phyloP scores from a whole-genome alignment of 805 yeast species.

The Myxozyma nipponensis region DNA sequence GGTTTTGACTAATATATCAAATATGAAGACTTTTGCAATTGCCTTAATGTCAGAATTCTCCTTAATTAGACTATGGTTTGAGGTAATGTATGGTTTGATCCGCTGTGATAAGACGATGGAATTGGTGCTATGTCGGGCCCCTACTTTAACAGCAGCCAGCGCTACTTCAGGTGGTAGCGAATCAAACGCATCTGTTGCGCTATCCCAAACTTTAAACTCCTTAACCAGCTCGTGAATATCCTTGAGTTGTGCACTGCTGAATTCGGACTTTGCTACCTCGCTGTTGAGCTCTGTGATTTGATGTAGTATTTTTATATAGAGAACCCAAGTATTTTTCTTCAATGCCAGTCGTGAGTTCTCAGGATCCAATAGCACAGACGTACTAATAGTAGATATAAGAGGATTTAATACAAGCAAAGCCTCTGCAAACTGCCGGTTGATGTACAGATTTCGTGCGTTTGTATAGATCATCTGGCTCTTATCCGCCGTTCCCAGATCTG shows the following conservation, averaged over 20 bases:
- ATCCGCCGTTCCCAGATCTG: too few relatives aligned
- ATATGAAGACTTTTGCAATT: too few relatives aligned
- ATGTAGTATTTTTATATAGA: slow-evolving; percentile 20
- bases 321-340: slow-evolving; percentile 12
- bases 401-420: slow-evolving; percentile 10
- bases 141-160: neutral
- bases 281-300: slow-evolving; percentile 7
- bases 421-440: slow-evolving; percentile 20
- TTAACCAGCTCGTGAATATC: neutral
- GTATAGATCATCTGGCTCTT: slow-evolving; percentile 4
- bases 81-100: neutral
- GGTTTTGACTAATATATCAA: slow-evolving; percentile 15
- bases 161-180: neutral
- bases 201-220: slow-evolving; percentile 9
- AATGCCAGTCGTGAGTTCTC: neutral
- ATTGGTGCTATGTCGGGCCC: neutral
- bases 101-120: neutral
- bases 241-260: slow-evolving; percentile 6
- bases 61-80: neutral
- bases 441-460: slow-evolving; percentile 7
- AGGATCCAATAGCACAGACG: slow-evolving; percentile 4
- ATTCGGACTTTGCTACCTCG: neutral
- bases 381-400: slow-evolving; percentile 1
- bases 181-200: neutral
- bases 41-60: too few relatives aligned